Evolutionary conservation across 257 asterid species (phyloP), one percentile per base, ranked within the genome.

Genomic region (Fraxinus cuspidata): DNA sequence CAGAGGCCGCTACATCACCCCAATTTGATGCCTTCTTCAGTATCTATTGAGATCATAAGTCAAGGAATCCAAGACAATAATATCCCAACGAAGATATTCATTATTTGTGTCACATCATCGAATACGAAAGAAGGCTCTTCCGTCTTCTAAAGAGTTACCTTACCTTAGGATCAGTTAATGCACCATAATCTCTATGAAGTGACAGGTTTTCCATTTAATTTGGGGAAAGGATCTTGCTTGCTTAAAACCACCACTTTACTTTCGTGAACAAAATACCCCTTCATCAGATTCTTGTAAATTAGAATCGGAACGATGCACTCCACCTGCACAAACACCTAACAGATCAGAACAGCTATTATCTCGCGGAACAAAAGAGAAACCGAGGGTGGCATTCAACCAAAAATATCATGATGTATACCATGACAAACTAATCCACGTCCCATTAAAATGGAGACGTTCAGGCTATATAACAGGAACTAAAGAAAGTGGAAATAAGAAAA

Each of bases 151-250:
- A 16, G 23, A 4, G 60, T 51, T 13, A 51, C 60, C 2, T 10
- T 51, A 3, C 60, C 19, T 15, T n/a, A n/a, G n/a, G n/a, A n/a
- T n/a, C n/a, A n/a, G n/a, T n/a, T n/a, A n/a, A n/a, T n/a, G n/a
- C n/a, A n/a, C 11, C n/a, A 21, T 28, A 31, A n/a, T 73, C 49
- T 23, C 78, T 94, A 92, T 18, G 92, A 76, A 81, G 74, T 83
- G 70, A 89, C 96, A 9, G 97, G 94, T 81, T 88, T 91, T 80
- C 97, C 98, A 53, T 92, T 89, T 79, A 92, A 88, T 85, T 84
- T 93, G 12, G 98, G 99, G 84, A 95, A 95, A 71, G 99, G 98
- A 65, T 93, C 99, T 75, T 95, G 98, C 83, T 95, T 95, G 90
- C 98, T 93, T 68, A 93, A 76, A 78, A 95, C 98, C 68, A 82